A percentile compares a stretch with the other conserved stretches of the same genome.
phyloP scores from a whole-genome alignment of 306 rosid species.

The Prunus dulcis region DNA sequence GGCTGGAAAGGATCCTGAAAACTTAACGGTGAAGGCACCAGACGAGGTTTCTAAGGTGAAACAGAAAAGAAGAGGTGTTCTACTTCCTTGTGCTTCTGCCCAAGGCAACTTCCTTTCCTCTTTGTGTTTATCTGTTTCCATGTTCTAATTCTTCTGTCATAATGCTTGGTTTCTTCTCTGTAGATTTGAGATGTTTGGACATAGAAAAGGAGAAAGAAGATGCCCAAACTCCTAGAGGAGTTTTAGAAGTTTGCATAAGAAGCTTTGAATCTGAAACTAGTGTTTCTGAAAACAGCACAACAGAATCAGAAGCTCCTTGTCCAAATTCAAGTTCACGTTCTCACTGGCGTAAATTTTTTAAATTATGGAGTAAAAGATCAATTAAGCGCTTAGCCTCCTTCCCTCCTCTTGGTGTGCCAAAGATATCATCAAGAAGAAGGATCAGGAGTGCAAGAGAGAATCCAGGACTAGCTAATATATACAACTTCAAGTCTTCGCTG shows the following conservation, averaged over 20 bases:
- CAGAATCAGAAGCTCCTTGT: slow-evolving; percentile 23
- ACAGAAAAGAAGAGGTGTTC: slow-evolving; percentile 16
- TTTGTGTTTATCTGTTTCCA: background rate
- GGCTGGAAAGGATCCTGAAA: slow-evolving; percentile 8
- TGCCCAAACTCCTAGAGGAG: slow-evolving; percentile 75
- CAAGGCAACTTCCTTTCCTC: slow-evolving; percentile 40
- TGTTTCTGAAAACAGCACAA: slow-evolving; percentile 15
- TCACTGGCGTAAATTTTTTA: slow-evolving; percentile 48
- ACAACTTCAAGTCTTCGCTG: slow-evolving; percentile 48
- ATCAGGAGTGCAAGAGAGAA: slow-evolving; percentile 49
- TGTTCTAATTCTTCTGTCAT: background rate
- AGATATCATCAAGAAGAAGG: slow-evolving; percentile 45
- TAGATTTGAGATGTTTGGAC: slow-evolving; percentile 63
- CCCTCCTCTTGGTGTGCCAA: slow-evolving; percentile 47
- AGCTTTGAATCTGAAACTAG: slow-evolving; percentile 27
- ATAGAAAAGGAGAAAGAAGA: slow-evolving; percentile 62
- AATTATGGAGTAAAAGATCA: slow-evolving; percentile 37
- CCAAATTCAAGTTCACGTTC: slow-evolving; percentile 31
- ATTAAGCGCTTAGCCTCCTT: slow-evolving; percentile 45
- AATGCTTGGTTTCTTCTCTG: slow-evolving; percentile 6
- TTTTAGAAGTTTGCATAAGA: slow-evolving; percentile 50
- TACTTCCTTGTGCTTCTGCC: slow-evolving; percentile 36
- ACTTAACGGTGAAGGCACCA: slow-evolving; percentile 16
- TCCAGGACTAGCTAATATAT: slow-evolving; percentile 22
- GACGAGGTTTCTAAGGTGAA: slow-evolving; percentile 11